Evolutionary conservation across 495 filamentous ascomycete genomes (phyloP), one percentile per base, ranked within the genome.

Genomic region (Peziza echinospora): DNA sequence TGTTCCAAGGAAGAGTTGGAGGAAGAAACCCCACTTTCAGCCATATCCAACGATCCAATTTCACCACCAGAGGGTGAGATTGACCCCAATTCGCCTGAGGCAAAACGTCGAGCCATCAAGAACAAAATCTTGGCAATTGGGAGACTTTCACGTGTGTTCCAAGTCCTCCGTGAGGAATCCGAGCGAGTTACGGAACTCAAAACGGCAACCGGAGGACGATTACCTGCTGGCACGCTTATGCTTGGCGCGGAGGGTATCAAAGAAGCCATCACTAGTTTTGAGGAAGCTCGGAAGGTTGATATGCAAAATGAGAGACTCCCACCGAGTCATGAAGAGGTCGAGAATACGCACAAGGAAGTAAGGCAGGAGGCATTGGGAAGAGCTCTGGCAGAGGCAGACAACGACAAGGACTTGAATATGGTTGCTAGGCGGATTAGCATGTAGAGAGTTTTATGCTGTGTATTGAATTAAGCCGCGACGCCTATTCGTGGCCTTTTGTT

Each of bases 121-220:
- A 96, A 97, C 73, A 97, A 97, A 68, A 94, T 97, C 58, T 70
- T 97, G 49, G 89, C 89, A 47, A 97, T 97, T 62, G 89, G 89
- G 21, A 82, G 89, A 50, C 68, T 97, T 28, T 96, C 91, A 30
- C 82, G 89, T 58, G 91, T 97, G 48, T 97, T 97, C 79, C 86
- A 97, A 61, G 89, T 97, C 22, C 67, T 97, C 51, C 83, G 89
- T 56, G 89, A 97, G 62, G 91, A 97, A 62, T 93, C 87, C 3
- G 89, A 97, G 67, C 71, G 82, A 49, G 85, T 97, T 46, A 93
- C 85, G 30, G 89, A 97, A 63, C 75, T 97, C 62, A 97, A 97
- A 72, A 94, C 86, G 24, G 89, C 84, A 24, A 78, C 85, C 46
- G 89, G 89, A 44, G 89, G 91, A 34, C 76, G 86, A 61, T 74